Evolutionary conservation across 2,329 filamentous ascomycete species (phyloP).

Genomic region (Claviceps sp.): DNA sequence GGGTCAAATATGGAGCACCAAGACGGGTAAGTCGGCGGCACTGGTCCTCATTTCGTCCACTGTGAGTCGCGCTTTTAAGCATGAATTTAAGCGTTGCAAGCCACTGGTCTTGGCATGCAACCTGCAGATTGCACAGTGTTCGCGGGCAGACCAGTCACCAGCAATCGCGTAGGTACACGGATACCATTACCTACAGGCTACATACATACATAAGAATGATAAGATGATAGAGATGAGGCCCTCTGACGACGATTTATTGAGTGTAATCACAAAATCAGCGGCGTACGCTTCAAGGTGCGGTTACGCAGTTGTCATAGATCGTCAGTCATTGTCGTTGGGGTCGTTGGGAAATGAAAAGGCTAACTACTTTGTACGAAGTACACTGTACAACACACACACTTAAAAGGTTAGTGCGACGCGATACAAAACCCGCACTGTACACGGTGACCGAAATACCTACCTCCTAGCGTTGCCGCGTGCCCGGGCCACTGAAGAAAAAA

Average conservation of each 20-base stretch:
- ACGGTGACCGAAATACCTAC: background rate
- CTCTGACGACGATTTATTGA: too few species aligned
- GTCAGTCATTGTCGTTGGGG: too few species aligned
- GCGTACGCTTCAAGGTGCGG: too few species aligned
- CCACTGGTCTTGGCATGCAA: conserved; percentile 27
- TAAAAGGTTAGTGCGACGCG: too few species aligned
- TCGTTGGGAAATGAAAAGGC: too few species aligned
- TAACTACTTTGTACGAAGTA: too few species aligned
- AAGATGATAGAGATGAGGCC: too few species aligned
- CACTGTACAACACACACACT: too few species aligned
- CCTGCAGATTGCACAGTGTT: conserved; percentile 8
- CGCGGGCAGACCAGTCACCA: background rate
- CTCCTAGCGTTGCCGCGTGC: background rate
- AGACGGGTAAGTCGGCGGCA: conserved; percentile 11
- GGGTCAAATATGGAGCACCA: background rate
- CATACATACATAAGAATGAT: too few species aligned
- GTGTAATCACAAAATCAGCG: too few species aligned
- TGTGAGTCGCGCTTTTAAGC: conserved; percentile 26
- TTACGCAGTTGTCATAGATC: too few species aligned
- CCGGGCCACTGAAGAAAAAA: background rate
- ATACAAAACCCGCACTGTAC: background rate
- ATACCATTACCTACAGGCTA: too few species aligned
- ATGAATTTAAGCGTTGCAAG: conserved; percentile 38
- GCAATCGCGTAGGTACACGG: background rate
- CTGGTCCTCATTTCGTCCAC: background rate